Evolutionary conservation across 768 basidiomycete genomes (phyloP), one percentile per base, ranked within the genome.

Genomic region (Chalciporus piperatus): DNA sequence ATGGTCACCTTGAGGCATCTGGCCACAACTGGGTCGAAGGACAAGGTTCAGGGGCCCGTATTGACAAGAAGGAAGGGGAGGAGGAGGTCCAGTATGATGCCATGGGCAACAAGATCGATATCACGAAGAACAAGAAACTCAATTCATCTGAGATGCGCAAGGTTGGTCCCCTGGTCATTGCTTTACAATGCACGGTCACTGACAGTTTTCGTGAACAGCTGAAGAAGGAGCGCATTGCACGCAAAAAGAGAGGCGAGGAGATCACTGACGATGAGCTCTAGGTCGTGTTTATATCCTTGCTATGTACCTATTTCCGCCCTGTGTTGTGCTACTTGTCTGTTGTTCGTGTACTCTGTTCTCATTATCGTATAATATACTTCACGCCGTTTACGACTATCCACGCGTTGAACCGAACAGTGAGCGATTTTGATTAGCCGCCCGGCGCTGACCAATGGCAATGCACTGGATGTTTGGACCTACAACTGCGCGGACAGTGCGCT

Each of bases 11-110:
- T 58, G 92, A 95, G 77, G 93, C 96, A 6, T 98, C 95, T 40
- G 95, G 94, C 56, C 93, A 96, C 81, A 96, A 97, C 83, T 97
- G 95, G 96, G 93, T 97, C 66, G 97, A 98, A 74, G 97, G 97
- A 43, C 97, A 99, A 72, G 97, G 97, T 50, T 80, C 92, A 17
- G 96, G 96, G 11, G 72, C 93, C 40, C 85, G 95, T 52, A 98
- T 99, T 63, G 97, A 97, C 82, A 89, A 93, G 84, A 82, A 82
- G 65, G 89, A 82, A 6, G 95, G 87, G 45, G 92, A 92, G 60
- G 95, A 97, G 56, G 92, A 95, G 45, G 93, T 83, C 37, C 75
- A 81, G 63, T 98, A 89, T 68, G 97, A 99, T 70, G 97, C 97
- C 20, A 91, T 99, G 89, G 96, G 96, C 54, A 98, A 98, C 89